Evolutionary conservation across 208 protist genomes (phyloP).

Genomic region (Leishmania aethiopica): DNA sequence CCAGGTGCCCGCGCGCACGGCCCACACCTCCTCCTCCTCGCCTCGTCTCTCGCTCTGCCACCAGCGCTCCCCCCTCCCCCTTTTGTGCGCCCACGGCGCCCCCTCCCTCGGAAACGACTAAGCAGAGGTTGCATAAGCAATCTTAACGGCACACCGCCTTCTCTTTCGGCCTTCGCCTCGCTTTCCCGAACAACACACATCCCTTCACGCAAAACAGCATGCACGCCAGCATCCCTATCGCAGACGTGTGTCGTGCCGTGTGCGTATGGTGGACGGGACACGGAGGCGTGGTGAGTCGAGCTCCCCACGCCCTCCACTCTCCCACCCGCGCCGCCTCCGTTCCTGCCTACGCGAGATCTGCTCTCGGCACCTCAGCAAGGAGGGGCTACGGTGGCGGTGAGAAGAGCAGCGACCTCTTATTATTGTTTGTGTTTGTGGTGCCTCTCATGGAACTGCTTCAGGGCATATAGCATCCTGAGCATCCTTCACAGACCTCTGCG

Average conservation of each 20-base stretch:
- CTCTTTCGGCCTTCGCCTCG: neutral
- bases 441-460: neutral
- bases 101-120: neutral
- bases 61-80: no score
- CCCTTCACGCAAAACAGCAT: neutral
- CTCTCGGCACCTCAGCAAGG: neutral
- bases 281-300: neutral
- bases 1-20: neutral
- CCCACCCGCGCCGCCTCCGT: neutral
- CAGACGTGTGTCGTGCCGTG: neutral
- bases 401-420: neutral
- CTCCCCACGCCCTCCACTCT: neutral
- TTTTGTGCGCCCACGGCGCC: no score
- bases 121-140: neutral
- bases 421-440: neutral
- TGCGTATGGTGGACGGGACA: neutral
- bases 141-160: neutral
- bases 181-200: neutral
- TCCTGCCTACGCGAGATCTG: neutral
- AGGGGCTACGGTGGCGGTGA: neutral
- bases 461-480: neutral
- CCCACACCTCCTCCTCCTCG: no score
- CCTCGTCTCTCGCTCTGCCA: no score
- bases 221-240: neutral
- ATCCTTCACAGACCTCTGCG: neutral